phyloP scores from a whole-genome alignment of 805 yeast genomes.

The Candida orba region DNA sequence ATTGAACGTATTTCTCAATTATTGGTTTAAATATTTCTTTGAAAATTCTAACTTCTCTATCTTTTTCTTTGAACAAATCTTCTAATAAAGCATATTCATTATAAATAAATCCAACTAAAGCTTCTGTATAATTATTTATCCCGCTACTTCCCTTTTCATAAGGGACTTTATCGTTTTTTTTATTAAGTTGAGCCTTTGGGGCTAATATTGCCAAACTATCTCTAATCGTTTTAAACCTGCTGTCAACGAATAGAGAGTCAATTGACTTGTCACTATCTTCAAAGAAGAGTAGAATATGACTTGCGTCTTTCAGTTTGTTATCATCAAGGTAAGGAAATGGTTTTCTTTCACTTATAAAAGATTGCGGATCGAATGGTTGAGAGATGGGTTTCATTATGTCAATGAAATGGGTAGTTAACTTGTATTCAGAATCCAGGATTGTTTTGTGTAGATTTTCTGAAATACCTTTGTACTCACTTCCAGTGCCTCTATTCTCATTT shows the following conservation, averaged over 20 bases:
- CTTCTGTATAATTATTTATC: conserved; percentile 45
- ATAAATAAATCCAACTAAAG: conserved; percentile 40
- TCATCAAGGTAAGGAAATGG: conserved; percentile 36
- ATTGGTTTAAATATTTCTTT: conserved; percentile 28
- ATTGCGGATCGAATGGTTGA: conserved; percentile 39
- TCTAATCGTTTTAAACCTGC: conserved; percentile 34
- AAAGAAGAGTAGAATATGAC: conserved; percentile 41
- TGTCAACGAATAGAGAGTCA: conserved; percentile 31
- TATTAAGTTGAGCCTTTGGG: conserved; percentile 36
- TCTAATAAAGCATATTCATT: conserved; percentile 42
- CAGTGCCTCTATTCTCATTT: conserved; percentile 18
- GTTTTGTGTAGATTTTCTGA: conserved; percentile 50
- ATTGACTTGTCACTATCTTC: conserved; percentile 25
- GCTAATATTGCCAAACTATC: conserved; percentile 40
- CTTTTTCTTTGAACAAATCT: conserved; percentile 32
- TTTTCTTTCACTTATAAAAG: conserved; percentile 31
- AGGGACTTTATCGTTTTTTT: conserved; percentile 34
- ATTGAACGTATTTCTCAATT: conserved; percentile 31
- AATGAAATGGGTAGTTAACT: conserved; percentile 43
- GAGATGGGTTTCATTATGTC: conserved; percentile 33
- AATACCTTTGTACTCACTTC: conserved; percentile 58
- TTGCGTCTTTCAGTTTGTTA: conserved; percentile 29
- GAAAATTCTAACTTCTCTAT: conserved; percentile 24
- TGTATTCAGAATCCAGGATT: conserved; percentile 49
- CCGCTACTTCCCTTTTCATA: conserved; percentile 61